Percentiles rank a stretch among this genome's conserved stretches.
Evolutionary conservation across 768 basidiomycete species (phyloP).

Genomic region (Rhodotorula graminis): DNA sequence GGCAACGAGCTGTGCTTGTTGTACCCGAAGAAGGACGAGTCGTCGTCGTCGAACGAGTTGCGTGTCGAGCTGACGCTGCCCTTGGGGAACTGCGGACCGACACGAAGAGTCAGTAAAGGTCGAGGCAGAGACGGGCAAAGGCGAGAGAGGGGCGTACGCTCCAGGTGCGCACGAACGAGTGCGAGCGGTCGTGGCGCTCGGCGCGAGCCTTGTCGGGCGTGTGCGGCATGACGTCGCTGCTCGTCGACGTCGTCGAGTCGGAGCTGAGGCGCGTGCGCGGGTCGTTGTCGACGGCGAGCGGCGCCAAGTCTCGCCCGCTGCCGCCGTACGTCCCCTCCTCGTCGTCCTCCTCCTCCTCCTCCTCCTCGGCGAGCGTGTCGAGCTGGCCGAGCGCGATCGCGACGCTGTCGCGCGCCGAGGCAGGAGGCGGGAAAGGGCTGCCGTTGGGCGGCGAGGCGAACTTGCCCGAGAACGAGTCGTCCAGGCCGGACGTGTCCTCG

Average conservation of each 20-base stretch:
- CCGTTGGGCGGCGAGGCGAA: slow-evolving; percentile 21
- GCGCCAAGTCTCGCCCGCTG: neutral
- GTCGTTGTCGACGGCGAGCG: neutral
- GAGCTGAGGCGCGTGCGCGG: neutral
- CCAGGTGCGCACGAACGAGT: slow-evolving; percentile 38
- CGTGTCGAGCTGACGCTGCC: slow-evolving; percentile 28
- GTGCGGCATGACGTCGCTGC: slow-evolving; percentile 29
- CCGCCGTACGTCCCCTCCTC: neutral
- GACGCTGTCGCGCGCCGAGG: slow-evolving; percentile 1
- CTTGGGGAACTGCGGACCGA: slow-evolving; percentile 31
- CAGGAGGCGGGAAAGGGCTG: slow-evolving; percentile 4
- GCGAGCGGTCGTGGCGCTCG: slow-evolving; percentile 31
- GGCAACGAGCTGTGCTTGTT: slow-evolving; percentile 40
- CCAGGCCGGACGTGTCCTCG: slow-evolving; percentile 37
- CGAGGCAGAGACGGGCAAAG: neutral
- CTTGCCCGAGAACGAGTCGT: slow-evolving; percentile 30
- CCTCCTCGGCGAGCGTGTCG: slow-evolving; percentile 39
- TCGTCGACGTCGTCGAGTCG: slow-evolving; percentile 23
- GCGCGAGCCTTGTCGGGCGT: slow-evolving; percentile 22
- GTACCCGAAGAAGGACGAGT: slow-evolving; percentile 37
- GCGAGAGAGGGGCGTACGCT: slow-evolving; percentile 17
- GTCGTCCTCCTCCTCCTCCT: slow-evolving; percentile 25
- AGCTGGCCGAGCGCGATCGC: slow-evolving; percentile 25
- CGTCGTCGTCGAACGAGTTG: slow-evolving; percentile 34
- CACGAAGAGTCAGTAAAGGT: neutral